Conservation (phyloP, 306 rosid species). For the Cucurbita pepo region DNA sequence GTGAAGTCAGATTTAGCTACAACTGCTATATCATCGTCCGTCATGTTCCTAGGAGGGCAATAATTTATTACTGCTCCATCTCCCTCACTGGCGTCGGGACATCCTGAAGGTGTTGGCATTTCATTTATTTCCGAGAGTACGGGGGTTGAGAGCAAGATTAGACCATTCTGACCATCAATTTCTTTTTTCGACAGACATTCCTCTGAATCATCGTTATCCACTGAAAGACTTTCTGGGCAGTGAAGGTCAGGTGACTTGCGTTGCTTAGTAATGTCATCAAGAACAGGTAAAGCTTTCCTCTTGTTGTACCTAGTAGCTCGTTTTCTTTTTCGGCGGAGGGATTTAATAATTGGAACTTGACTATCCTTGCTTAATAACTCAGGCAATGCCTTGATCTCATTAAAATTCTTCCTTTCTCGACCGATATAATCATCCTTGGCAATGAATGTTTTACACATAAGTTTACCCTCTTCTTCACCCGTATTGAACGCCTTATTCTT, state of each 20-base stretch:
- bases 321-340: conserved; percentile 24
- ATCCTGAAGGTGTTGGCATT: conserved; percentile 16
- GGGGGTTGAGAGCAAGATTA: conserved; percentile 12
- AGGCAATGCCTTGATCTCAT: conserved; percentile 17
- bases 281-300: conserved; percentile 12
- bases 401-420: conserved; percentile 13
- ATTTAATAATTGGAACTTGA: conserved; percentile 13
- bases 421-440: conserved; percentile 15
- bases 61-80: conserved; percentile 18
- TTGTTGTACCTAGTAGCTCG: conserved; percentile 12
- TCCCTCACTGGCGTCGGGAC: conserved; percentile 16
- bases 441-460: conserved; percentile 7
- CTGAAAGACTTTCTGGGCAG: conserved; percentile 10
- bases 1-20: conserved; percentile 26
- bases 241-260: conserved; percentile 19
- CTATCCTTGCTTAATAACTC: conserved; percentile 11
- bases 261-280: conserved; percentile 18
- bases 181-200: conserved; percentile 15
- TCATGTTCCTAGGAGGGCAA: conserved; percentile 24
- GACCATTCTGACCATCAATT: conserved; percentile 32
- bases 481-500: conserved; percentile 19
- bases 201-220: conserved; percentile 14
- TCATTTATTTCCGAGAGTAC: conserved; percentile 12
- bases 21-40: conserved; percentile 16
- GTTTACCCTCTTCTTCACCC: conserved; percentile 29